Conservation (phyloP, 2,329 filamentous ascomycete genomes). For the Diaporthe nobilis region DNA sequence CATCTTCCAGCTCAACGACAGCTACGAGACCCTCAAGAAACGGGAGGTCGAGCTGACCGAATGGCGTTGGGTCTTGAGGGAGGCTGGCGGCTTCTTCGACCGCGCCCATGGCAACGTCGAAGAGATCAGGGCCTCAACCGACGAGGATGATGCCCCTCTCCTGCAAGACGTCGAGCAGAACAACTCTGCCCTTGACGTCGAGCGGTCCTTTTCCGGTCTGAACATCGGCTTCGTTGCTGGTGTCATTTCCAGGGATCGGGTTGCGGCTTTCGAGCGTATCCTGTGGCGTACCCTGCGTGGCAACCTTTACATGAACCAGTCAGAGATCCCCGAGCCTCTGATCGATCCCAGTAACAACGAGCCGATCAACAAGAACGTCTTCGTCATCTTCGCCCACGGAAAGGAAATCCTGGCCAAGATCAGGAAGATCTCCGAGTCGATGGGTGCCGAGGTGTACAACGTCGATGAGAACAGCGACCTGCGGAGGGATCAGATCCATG, state of each 20-base stretch:
- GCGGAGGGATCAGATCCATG: slow-evolving; percentile 94
- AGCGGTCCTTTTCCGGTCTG: slow-evolving; percentile 94
- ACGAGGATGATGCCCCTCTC: slow-evolving; percentile 92
- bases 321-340: slow-evolving; percentile 94
- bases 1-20: slow-evolving; percentile 93
- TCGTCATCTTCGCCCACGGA: slow-evolving; percentile 98
- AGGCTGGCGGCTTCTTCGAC: slow-evolving; percentile 98
- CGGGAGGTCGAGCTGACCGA: slow-evolving; percentile 96
- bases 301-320: slow-evolving; percentile 99
- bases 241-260: slow-evolving; percentile 92
- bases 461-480: slow-evolving; percentile 98
- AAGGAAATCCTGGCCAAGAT: slow-evolving; percentile 99
- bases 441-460: slow-evolving; percentile 94
- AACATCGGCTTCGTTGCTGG: slow-evolving; percentile 99
- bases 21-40: slow-evolving; percentile 98
- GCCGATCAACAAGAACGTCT: slow-evolving; percentile 95
- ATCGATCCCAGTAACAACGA: slow-evolving; percentile 95
- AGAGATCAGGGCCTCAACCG: slow-evolving; percentile 91
- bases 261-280: slow-evolving; percentile 96
- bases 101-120: slow-evolving; percentile 96
- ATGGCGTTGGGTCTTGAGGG: slow-evolving; percentile 97
- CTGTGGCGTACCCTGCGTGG: slow-evolving; percentile 97
- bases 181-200: slow-evolving; percentile 74
- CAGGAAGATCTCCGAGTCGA: slow-evolving; percentile 97
- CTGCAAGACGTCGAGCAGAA: slow-evolving; percentile 94